Conservation (phyloP, 108 stramenopile species). For the Mayamaea pseudoterrestris region DNA sequence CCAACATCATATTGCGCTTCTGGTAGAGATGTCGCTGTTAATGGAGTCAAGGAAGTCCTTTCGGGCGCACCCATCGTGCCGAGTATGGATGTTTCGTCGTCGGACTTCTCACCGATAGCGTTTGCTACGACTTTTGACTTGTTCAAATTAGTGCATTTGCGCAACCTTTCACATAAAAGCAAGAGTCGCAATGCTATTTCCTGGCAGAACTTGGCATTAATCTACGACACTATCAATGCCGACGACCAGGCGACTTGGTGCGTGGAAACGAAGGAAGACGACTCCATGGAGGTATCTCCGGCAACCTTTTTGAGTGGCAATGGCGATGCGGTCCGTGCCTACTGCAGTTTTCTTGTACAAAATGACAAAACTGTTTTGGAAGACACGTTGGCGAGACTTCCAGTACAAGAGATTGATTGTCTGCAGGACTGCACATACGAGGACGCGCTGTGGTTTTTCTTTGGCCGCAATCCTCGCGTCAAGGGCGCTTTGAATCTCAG, state of each 20-base stretch:
- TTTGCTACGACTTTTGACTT: not conserved
- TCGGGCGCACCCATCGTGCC: too few relatives aligned
- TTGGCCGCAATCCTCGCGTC: conserved; percentile 39
- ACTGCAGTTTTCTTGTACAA: conserved; percentile 78
- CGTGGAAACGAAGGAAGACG: conserved; percentile 26
- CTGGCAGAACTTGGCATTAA: conserved; percentile 13
- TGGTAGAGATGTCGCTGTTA: too few relatives aligned
- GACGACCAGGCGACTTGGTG: conserved; percentile 58
- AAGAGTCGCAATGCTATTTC: not conserved
- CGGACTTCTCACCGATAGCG: not conserved
- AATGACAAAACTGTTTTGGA: conserved; percentile 26
- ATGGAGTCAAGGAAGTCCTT: too few relatives aligned
- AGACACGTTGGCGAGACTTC: conserved; percentile 25
- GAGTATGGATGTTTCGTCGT: not conserved
- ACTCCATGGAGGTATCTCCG: not conserved
- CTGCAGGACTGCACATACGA: conserved; percentile 18
- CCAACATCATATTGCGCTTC: too few relatives aligned
- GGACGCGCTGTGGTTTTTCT: conserved; percentile 47
- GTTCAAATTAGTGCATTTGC: not conserved
- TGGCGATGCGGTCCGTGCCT: conserved; percentile 18
- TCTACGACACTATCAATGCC: conserved; percentile 30
- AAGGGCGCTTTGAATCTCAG: conserved; percentile 7
- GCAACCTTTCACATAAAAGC: not conserved
- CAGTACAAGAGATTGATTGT: conserved; percentile 11
- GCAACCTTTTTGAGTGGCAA: not conserved